Conservation (phyloP, 441 rosid species). For the Theobroma grandiflorum region DNA sequence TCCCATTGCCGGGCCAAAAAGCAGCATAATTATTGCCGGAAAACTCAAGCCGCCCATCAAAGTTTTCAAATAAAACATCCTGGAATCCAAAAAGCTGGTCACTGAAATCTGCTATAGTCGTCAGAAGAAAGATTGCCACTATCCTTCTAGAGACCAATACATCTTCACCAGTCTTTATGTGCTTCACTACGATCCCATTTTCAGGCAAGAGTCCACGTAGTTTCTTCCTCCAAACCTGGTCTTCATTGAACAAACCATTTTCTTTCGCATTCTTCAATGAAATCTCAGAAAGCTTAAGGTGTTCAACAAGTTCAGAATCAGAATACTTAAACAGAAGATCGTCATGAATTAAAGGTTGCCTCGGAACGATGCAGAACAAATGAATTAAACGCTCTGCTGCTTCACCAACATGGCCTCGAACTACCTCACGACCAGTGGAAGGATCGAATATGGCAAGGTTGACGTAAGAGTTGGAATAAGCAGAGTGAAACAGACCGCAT, state of each 20-base stretch:
- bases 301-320: constrained; percentile 68
- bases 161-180: constrained; percentile 80
- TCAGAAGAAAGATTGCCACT: constrained; percentile 62
- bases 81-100: constrained; percentile 82
- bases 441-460: constrained; percentile 90
- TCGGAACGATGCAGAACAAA: constrained; percentile 80
- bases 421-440: constrained; percentile 77
- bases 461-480: constrained; percentile 88
- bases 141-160: constrained; percentile 67
- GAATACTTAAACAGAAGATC: constrained; percentile 74
- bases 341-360: constrained; percentile 79
- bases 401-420: constrained; percentile 75
- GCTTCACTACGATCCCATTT: constrained; percentile 62
- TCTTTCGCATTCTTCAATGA: constrained; percentile 69
- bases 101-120: constrained; percentile 93
- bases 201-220: constrained; percentile 60
- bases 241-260: constrained; percentile 53
- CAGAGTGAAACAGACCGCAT: constrained; percentile 86
- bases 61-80: constrained; percentile 67
- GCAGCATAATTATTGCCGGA: constrained; percentile 56
- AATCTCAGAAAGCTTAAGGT: constrained; percentile 56
- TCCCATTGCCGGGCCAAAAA: constrained; percentile 90
- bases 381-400: constrained; percentile 81
- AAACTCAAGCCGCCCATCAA: constrained; percentile 70
- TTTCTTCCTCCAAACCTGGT: constrained; percentile 87